Evolutionary conservation across 805 yeast genomes (phyloP), one percentile per base, ranked within the genome.

Genomic region (Hanseniaspora mollemarum): DNA sequence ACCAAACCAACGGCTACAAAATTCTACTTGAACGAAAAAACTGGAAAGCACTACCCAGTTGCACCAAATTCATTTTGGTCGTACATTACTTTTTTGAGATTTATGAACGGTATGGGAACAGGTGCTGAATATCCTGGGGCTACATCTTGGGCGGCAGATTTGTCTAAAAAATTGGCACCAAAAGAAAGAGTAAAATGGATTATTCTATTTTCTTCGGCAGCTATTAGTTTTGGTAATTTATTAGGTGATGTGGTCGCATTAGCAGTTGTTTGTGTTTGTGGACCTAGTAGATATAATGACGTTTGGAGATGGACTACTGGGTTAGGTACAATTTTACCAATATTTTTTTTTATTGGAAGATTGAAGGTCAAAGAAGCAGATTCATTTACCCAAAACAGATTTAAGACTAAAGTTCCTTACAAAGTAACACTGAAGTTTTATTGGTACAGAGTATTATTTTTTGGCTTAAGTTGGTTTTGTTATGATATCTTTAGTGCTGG

Each of bases 251-350:
- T 90, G 59, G 94, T 87, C 19, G 94, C 95, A 37, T 72, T 87
- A 73, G 86, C 90, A 29, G 63, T 85, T 59, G 71, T 87, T 52
- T 84, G 92, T 87, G 88, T 88, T 58, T 86, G 83, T 66, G 73
- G 81, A 45, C 71, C 73, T 25, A 66, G 78, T 44, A 81, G 85
- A 61, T 74, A 88, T 62, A 78, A 77, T 35, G 82, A 83, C 10
- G 87, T 90, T 37, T 90, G 97, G 97, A 81, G 97, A 73, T 71
- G 87, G 52, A 79, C 95, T 10, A 70, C 88, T 36, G 96, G 94
- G 35, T 66, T 87, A 51, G 96, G 96, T 63, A 95, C 90, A 19
- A 74, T 90, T 48, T 87, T 90, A 29, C 96, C 96, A 46, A 59
- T 83, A 53, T 71, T 84, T 1, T 73, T 88, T 57, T 83, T 90